A percentile compares a stretch with the other conserved stretches of the same genome.
Conservation (phyloP, 139 green algal genomes). For the Zygnema circumcarinatum region DNA sequence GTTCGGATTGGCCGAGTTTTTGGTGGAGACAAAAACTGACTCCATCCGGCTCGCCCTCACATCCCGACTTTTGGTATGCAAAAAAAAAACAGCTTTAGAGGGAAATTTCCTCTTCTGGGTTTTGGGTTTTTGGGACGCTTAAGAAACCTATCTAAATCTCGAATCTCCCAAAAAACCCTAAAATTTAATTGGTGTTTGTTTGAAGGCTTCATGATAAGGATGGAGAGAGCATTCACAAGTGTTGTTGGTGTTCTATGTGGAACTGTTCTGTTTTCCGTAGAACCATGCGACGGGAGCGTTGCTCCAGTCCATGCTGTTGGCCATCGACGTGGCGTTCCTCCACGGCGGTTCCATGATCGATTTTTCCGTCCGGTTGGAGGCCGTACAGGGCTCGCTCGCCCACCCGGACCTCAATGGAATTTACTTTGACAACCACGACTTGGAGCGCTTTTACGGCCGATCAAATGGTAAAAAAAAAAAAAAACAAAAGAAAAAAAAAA, state of each 20-base stretch:
- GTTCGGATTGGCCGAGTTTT: conserved; percentile 8
- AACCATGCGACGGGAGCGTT: conserved; percentile 22
- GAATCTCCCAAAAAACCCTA: not conserved
- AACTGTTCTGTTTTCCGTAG: not conserved
- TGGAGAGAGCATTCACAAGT: too few species aligned
- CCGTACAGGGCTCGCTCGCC: not conserved
- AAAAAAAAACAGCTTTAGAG: too few species aligned
- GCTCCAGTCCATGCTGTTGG: conserved; percentile 1
- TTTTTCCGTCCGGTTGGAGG: not conserved
- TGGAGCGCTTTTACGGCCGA: conserved; percentile 21
- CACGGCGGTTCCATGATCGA: conserved; percentile 10
- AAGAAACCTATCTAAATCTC: not conserved
- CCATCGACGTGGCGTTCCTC: conserved; percentile 23
- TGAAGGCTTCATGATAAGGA: too few species aligned
- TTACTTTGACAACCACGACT: conserved; percentile 43
- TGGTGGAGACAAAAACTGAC: not conserved
- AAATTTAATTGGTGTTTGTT: not conserved
- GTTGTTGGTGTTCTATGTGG: too few species aligned
- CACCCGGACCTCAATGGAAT: conserved; percentile 14
- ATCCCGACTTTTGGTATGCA: not conserved
- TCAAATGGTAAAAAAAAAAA: conserved; percentile 9
- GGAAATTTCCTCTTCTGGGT: not conserved
- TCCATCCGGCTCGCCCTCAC: conserved; percentile 1
- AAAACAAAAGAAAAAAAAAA: not conserved
- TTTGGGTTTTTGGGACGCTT: not conserved